Percentiles rank a stretch among this genome's conserved stretches.
These are phyloP conservation scores for Lactarius tabidus DNA, from an alignment of 768 basidiomycete species.

Conservation along the genomic window DNA sequence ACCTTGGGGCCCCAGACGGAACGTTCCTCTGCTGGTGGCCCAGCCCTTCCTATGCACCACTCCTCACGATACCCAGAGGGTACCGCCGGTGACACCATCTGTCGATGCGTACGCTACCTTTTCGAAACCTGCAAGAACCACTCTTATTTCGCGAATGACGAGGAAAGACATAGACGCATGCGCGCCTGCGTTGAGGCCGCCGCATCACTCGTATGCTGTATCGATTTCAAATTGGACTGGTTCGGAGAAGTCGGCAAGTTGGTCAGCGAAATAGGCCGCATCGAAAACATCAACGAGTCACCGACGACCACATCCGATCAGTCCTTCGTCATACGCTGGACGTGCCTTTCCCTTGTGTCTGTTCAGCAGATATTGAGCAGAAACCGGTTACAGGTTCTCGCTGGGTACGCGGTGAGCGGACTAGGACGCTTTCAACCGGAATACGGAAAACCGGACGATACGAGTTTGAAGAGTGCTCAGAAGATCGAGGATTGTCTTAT, in stretches of 20 bases:
- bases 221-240: neutral
- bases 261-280: neutral
- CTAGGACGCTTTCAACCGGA: neutral
- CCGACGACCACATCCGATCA: neutral
- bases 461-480: neutral
- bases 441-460: neutral
- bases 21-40: too few species aligned
- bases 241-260: neutral
- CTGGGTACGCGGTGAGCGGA: neutral
- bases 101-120: neutral
- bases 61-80: neutral
- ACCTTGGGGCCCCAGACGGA: too few species aligned
- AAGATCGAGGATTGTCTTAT: neutral
- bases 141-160: neutral
- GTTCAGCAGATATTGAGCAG: neutral
- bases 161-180: constrained; percentile 1
- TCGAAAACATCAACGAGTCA: neutral
- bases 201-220: neutral
- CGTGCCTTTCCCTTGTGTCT: constrained; percentile 7
- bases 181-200: neutral
- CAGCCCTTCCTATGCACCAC: too few species aligned
- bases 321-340: constrained; percentile 1
- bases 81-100: neutral
- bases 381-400: neutral
- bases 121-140: constrained; percentile 3